phyloP scores from a whole-genome alignment of 140 eudicot species.

The Stevia rebaudiana region DNA sequence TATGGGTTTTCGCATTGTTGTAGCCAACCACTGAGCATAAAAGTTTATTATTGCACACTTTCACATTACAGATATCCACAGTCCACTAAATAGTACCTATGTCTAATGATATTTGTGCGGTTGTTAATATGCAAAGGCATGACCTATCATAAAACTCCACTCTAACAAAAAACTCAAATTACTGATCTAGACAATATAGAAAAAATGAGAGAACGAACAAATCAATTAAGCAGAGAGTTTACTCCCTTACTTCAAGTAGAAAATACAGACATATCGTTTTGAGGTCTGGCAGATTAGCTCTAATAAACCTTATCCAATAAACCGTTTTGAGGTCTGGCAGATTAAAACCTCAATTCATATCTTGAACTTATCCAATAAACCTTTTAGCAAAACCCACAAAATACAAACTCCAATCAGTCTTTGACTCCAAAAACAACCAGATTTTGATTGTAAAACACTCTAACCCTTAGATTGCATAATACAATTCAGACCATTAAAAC shows the following conservation, averaged over 20 bases:
- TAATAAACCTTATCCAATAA: no score
- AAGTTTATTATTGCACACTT: neutral
- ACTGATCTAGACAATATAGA: neutral
- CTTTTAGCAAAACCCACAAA: conserved; percentile 1
- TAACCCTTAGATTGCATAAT: neutral
- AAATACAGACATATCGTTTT: neutral
- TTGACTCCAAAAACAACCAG: neutral
- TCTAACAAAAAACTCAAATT: conserved; percentile 10
- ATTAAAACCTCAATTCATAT: conserved; percentile 3
- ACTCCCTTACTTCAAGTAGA: neutral
- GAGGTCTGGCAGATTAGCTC: no score
- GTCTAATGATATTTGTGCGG: conserved; percentile 1
- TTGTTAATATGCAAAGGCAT: neutral
- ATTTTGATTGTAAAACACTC: neutral
- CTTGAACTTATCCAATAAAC: conserved; percentile 16
- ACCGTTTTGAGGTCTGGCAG: neutral
- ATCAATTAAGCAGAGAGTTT: neutral
- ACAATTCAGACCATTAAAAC: neutral
- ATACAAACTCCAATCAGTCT: neutral
- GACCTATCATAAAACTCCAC: conserved; percentile 9
- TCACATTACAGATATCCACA: neutral
- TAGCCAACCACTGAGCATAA: conserved; percentile 8
- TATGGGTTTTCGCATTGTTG: neutral
- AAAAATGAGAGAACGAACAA: neutral
- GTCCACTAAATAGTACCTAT: conserved; percentile 8